phyloP scores from a whole-genome alignment of 2,329 filamentous ascomycete species.

The Rosellinia necatrix region DNA sequence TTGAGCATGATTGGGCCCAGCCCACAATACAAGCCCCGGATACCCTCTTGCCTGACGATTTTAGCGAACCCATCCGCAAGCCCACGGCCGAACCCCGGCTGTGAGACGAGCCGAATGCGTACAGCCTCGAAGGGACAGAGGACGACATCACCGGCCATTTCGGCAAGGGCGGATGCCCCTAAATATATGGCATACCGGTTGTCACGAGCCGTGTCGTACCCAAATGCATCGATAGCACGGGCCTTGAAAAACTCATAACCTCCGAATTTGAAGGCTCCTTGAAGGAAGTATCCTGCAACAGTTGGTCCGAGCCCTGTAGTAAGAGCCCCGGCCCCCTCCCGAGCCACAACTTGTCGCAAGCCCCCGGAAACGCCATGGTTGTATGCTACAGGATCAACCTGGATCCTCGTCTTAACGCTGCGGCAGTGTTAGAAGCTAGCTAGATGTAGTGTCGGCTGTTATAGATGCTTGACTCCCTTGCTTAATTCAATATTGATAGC shows the following conservation, averaged over 20 bases:
- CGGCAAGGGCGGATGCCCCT: conserved; percentile 33
- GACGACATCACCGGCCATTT: conserved; percentile 33
- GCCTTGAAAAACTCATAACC: conserved; percentile 38
- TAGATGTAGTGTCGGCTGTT: conserved; percentile 14
- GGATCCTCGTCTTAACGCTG: conserved; percentile 36
- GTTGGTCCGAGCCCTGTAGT: conserved; percentile 36
- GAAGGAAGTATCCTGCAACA: conserved; percentile 36
- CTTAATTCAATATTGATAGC: too few species aligned
- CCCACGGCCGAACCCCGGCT: conserved; percentile 32
- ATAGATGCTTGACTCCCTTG: conserved; percentile 8
- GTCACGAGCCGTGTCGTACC: conserved; percentile 30
- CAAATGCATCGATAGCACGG: conserved; percentile 31
- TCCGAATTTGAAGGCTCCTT: conserved; percentile 37
- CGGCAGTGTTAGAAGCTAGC: conserved; percentile 15
- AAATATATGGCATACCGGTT: conserved; percentile 35
- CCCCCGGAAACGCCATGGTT: conserved; percentile 34
- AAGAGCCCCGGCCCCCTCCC: conserved; percentile 31
- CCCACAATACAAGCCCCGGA: conserved; percentile 35
- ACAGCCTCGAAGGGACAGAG: conserved; percentile 37
- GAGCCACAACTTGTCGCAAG: conserved; percentile 30
- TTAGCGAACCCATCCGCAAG: conserved; percentile 30
- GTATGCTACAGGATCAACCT: conserved; percentile 34
- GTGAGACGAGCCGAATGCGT: conserved; percentile 35
- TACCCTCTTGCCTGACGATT: conserved; percentile 33
- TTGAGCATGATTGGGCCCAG: conserved; percentile 36